Evolutionary conservation across 305 asterid genomes (phyloP).

Genomic region (Solanum hybrid): DNA sequence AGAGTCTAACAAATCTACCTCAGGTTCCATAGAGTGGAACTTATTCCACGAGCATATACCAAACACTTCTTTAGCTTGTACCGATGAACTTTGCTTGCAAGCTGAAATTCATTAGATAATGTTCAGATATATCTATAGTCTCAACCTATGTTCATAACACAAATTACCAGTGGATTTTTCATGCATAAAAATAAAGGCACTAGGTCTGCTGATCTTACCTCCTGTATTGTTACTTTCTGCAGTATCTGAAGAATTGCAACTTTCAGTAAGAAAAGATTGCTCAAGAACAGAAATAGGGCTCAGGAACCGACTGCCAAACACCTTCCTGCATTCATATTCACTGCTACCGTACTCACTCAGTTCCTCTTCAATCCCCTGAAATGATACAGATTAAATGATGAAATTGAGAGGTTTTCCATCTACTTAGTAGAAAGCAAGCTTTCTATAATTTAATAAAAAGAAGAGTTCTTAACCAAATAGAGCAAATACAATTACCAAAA

Average conservation of each 20-base stretch:
- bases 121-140: neutral
- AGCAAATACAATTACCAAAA: neutral
- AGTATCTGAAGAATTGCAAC: slow-evolving; percentile 63
- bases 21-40: slow-evolving; percentile 31
- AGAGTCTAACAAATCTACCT: slow-evolving; percentile 64
- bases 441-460: neutral
- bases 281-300: slow-evolving; percentile 84
- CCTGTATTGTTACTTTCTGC: slow-evolving; percentile 40
- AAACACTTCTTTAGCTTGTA: slow-evolving; percentile 43
- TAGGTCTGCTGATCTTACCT: slow-evolving; percentile 29
- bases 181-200: neutral
- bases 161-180: neutral
- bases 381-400: neutral
- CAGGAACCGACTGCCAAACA: slow-evolving; percentile 44
- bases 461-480: neutral
- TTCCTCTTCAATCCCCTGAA: slow-evolving; percentile 34
- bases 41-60: slow-evolving; percentile 26
- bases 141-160: neutral
- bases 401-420: neutral
- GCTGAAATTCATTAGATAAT: slow-evolving; percentile 33
- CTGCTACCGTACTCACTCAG: slow-evolving; percentile 19
- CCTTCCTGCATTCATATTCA: slow-evolving; percentile 23
- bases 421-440: neutral
- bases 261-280: slow-evolving; percentile 39
- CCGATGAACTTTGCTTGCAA: slow-evolving; percentile 48